Conservation (phyloP, 2,329 filamentous ascomycete genomes). For the Ceratocystis diversiconidia region DNA sequence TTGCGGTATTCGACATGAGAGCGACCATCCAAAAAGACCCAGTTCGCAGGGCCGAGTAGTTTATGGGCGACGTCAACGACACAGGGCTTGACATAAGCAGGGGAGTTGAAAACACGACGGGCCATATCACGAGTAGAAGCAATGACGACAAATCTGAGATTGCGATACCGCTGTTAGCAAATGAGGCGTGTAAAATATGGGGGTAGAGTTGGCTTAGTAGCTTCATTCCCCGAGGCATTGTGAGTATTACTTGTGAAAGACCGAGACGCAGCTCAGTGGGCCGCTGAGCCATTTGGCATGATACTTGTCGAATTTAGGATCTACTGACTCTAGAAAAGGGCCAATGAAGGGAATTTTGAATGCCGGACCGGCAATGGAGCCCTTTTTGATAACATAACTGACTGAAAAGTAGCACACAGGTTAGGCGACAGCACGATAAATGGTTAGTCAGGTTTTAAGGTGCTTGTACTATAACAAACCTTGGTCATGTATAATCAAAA, state of each 20-base stretch:
- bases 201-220: background rate
- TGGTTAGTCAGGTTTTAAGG: background rate
- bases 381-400: slow-evolving; percentile 61
- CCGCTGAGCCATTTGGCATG: slow-evolving; percentile 85
- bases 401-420: slow-evolving; percentile 33
- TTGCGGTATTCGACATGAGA: slow-evolving; percentile 94
- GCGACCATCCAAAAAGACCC: slow-evolving; percentile 94
- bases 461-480: slow-evolving; percentile 39
- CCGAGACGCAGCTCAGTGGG: slow-evolving; percentile 86
- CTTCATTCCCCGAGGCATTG: no score
- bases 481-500: slow-evolving; percentile 77
- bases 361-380: slow-evolving; percentile 57
- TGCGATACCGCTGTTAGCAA: background rate
- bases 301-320: slow-evolving; percentile 86
- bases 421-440: background rate
- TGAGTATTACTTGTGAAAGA: slow-evolving; percentile 79
- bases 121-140: slow-evolving; percentile 90
- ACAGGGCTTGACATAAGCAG: slow-evolving; percentile 81
- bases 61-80: slow-evolving; percentile 91
- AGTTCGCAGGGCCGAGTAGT: slow-evolving; percentile 81
- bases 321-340: slow-evolving; percentile 84
- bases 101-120: slow-evolving; percentile 93
- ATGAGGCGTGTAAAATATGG: background rate
- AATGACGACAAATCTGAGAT: slow-evolving; percentile 78
- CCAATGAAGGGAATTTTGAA: slow-evolving; percentile 81